Base-by-base conservation (phyloP, 768 basidiomycete species). In the Infundibulicybe gibba region DNA sequence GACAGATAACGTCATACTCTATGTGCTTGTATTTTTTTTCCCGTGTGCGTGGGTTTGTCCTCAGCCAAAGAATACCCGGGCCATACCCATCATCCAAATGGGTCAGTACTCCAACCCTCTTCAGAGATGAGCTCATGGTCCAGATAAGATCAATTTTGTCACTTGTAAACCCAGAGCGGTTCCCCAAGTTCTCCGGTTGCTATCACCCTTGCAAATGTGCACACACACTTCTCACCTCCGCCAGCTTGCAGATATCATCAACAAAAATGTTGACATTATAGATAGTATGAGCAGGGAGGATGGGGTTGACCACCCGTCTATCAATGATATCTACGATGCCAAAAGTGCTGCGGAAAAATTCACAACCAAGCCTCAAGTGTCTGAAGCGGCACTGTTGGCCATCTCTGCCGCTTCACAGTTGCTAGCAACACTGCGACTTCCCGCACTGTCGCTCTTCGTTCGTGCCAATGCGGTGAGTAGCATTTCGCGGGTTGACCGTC, bases 321-420 rank as follows among this genome's bases (percentile, higher is more conserved):
- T 56, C 33, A 49, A 53, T 34, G 45, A 33, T 10, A 35, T 47
- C 4, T 53, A 50, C 43, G 42, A 56, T 16, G 32, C 25, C 13
- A 3, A 42, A 10, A 42, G 44, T 19, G 30, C 32, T 2, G 38
- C 48, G 6, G 54, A 53, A 21, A 16, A 32, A 12, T 48, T 56
- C 25, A 41, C 40, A 8, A 15, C 40, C 9, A 31, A 53, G 5
- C 19, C 43, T 4, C 40, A 50, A 32, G 54, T 55, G 3, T n/a
- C 40, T 15, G 32, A 17, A 11, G 53, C 53, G 6, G 37, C 41
- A 9, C 44, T 49, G 15, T 47, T 54, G 15, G 34, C 53, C 10
- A 43, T 43, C 10, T 54, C 53, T 6, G 55, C 55, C 6, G 52
- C 53, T 16, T 49, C 55, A 14, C 55, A 57, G 40, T 48, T 56